phyloP scores from a whole-genome alignment of 2,329 filamentous ascomycete species.

The Endoconidiophora laricicola region DNA sequence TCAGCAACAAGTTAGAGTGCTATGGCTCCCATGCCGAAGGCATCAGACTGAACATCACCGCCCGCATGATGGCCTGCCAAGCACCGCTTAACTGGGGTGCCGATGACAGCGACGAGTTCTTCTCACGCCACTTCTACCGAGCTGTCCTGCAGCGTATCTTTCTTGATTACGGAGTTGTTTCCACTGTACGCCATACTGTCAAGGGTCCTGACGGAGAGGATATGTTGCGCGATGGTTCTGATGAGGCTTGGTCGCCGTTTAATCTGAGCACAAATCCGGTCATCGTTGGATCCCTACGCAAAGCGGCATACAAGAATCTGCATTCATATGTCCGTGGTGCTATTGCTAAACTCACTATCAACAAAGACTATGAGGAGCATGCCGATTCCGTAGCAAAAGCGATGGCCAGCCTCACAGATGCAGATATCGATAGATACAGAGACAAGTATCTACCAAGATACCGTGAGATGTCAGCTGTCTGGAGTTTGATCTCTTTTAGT shows the following conservation, averaged over 20 bases:
- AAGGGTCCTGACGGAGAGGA: conserved; percentile 5
- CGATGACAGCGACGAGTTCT: conserved; percentile 70
- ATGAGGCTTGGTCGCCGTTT: conserved; percentile 24
- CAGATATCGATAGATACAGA: conserved; percentile 59
- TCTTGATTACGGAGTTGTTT: conserved; percentile 64
- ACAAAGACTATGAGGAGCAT: conserved; percentile 39
- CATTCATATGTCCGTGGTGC: conserved; percentile 65
- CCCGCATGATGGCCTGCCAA: conserved; percentile 95
- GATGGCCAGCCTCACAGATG: conserved; percentile 54
- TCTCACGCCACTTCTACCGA: conserved; percentile 83
- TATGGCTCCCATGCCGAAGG: conserved; percentile 36
- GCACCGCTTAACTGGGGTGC: conserved; percentile 83
- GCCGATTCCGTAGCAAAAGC: conserved; percentile 45
- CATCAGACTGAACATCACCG: conserved; percentile 82
- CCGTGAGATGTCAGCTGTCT: conserved; percentile 72
- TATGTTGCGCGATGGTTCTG: conserved; percentile 18
- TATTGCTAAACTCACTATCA: conserved; percentile 51
- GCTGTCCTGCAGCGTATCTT: conserved; percentile 86
- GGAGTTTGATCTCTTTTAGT: conserved; percentile 93
- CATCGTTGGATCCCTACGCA: conserved; percentile 71
- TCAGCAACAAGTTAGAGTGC: conserved; percentile 55
- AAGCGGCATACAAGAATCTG: conserved; percentile 63
- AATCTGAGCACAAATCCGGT: conserved; percentile 56
- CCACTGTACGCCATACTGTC: conserved; percentile 31
- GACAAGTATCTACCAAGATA: conserved; percentile 44